phyloP scores from a whole-genome alignment of 768 basidiomycete species.

The Hygrophoropsis aurantiaca region DNA sequence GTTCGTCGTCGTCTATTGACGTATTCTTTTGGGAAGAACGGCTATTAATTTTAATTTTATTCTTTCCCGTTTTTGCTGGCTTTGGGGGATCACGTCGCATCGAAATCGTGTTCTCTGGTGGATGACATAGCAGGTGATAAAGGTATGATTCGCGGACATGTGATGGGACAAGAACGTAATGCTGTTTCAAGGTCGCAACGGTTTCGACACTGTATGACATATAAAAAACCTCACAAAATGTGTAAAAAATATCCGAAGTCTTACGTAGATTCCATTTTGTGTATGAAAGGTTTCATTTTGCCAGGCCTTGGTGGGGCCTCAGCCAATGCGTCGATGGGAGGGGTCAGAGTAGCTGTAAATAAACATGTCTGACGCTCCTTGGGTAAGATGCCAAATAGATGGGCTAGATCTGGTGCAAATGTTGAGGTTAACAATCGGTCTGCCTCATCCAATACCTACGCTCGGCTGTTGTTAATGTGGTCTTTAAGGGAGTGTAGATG shows the following conservation, averaged over 20 bases:
- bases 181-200: conserved; percentile 82
- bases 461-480: not conserved
- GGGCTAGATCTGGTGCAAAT: conserved; percentile 81
- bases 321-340: conserved; percentile 78
- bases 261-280: conserved; percentile 74
- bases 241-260: conserved; percentile 21
- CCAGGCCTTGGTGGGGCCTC: conserved; percentile 72
- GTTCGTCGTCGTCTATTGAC: conserved; percentile 43
- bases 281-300: conserved; percentile 84
- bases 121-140: conserved; percentile 85
- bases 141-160: conserved; percentile 94
- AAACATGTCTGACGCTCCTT: conserved; percentile 91
- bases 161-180: conserved; percentile 90
- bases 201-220: conserved; percentile 70
- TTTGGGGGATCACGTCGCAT: conserved; percentile 66
- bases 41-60: conserved; percentile 21
- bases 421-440: conserved; percentile 89
- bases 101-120: conserved; percentile 73
- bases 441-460: conserved; percentile 92
- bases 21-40: conserved; percentile 29
- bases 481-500: conserved; percentile 1
- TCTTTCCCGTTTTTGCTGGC: conserved; percentile 34
- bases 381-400: conserved; percentile 76
- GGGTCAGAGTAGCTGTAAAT: conserved; percentile 93
- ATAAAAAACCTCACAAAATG: conserved; percentile 5